Conservation (phyloP, 1,284 basidiomycete species). For the Ganoderma lucidum region DNA sequence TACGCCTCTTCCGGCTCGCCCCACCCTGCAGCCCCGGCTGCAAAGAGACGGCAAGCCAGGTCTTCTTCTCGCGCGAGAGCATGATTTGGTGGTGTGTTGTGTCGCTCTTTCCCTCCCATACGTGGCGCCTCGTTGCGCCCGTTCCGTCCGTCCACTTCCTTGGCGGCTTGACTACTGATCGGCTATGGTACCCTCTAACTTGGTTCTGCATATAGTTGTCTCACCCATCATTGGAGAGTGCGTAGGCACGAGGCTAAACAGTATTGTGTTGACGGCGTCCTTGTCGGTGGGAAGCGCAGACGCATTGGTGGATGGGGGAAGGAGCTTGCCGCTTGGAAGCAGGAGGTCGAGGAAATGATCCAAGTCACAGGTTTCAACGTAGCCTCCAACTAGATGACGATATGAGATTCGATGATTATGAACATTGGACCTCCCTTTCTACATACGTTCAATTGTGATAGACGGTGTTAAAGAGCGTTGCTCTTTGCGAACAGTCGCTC, state of each 20-base stretch:
- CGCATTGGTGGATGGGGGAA: constrained; percentile 42
- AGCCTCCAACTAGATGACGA: background rate
- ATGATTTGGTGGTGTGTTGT: constrained; percentile 61
- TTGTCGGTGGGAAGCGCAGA: constrained; percentile 37
- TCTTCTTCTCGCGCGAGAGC: constrained; percentile 59
- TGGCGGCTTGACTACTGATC: background rate
- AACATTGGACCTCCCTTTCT: background rate
- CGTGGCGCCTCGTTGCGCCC: background rate
- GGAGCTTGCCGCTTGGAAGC: constrained; percentile 38
- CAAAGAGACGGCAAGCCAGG: constrained; percentile 48
- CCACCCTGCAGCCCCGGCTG: constrained; percentile 61
- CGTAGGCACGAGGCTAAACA: constrained; percentile 35
- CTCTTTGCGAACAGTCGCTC: constrained; percentile 1
- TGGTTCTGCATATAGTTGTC: constrained; percentile 32
- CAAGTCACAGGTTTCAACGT: background rate
- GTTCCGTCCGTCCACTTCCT: background rate
- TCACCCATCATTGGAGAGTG: constrained; percentile 50
- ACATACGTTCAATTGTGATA: background rate
- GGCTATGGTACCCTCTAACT: background rate
- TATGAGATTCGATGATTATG: background rate
- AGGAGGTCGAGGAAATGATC: constrained; percentile 31
- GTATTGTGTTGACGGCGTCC: constrained; percentile 31
- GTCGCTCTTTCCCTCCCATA: background rate
- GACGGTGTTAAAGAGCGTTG: too few relatives aligned
- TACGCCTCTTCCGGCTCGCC: constrained; percentile 51